Percentiles rank a stretch among this genome's conserved stretches.
phyloP scores from a whole-genome alignment of 495 filamentous ascomycete species.

The Xylaria telfairii region DNA sequence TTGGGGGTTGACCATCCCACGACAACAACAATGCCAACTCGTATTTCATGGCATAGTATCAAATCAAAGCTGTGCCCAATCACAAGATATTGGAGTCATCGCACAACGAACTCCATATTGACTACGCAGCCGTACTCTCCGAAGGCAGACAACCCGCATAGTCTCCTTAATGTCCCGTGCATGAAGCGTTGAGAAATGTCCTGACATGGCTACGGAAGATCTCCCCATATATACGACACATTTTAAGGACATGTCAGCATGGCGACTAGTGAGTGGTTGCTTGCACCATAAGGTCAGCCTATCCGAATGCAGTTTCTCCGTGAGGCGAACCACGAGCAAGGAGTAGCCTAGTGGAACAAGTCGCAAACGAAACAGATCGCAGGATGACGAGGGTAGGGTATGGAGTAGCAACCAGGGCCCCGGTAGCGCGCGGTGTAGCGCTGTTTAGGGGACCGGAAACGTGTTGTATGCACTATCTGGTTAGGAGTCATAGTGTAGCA shows the following conservation, averaged over 20 bases:
- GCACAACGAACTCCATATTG: conserved; percentile 11
- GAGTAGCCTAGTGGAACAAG: background rate
- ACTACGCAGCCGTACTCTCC: conserved; percentile 1
- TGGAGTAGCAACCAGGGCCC: background rate
- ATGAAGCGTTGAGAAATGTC: conserved; percentile 14
- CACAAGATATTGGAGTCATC: background rate
- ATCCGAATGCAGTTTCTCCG: background rate
- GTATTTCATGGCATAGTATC: background rate
- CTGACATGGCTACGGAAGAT: background rate
- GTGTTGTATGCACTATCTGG: background rate
- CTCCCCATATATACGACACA: background rate
- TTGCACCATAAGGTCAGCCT: background rate
- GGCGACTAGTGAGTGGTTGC: background rate
- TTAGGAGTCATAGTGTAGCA: too few relatives aligned
- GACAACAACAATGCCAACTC: background rate
- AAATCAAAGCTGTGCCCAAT: background rate
- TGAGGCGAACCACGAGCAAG: conserved; percentile 1
- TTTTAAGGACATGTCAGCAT: background rate
- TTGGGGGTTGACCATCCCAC: background rate
- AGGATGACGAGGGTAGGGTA: background rate
- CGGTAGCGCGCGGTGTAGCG: conserved; percentile 1
- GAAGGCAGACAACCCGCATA: conserved; percentile 1
- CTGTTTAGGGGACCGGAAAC: background rate
- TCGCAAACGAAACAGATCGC: conserved; percentile 14
- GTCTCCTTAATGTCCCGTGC: conserved; percentile 2